Conservation (phyloP, 768 basidiomycete species). For the Kondoa malvinella region DNA sequence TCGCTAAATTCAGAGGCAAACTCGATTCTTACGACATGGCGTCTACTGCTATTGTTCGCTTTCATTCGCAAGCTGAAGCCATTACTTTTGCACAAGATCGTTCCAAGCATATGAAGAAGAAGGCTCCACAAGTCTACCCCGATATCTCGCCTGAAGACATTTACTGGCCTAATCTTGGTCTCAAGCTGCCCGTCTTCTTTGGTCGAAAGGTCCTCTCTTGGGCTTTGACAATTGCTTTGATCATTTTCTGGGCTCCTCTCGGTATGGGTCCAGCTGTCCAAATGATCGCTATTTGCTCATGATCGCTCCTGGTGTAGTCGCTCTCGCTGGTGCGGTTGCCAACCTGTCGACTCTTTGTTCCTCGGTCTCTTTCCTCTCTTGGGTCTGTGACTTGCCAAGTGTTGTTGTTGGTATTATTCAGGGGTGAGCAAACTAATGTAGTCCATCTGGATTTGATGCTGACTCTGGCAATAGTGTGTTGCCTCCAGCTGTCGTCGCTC, state of each 20-base stretch:
- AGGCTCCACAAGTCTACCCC: slow-evolving; percentile 55
- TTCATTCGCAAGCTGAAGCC: slow-evolving; percentile 81
- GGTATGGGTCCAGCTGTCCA: no score
- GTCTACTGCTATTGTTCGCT: slow-evolving; percentile 49
- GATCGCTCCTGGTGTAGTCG: no score
- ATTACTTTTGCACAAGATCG: slow-evolving; percentile 40
- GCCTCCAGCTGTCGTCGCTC: slow-evolving; percentile 67
- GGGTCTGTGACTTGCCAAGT: slow-evolving; percentile 58
- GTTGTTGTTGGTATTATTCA: slow-evolving; percentile 49
- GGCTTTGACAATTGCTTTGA: slow-evolving; percentile 56
- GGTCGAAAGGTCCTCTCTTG: slow-evolving; percentile 52
- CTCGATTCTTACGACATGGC: slow-evolving; percentile 25
- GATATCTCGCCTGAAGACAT: slow-evolving; percentile 79
- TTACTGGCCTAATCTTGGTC: slow-evolving; percentile 71
- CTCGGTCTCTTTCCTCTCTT: slow-evolving; percentile 53
- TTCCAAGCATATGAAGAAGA: slow-evolving; percentile 2
- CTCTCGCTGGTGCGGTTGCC: slow-evolving; percentile 38
- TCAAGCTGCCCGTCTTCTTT: slow-evolving; percentile 77
- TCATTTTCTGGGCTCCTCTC: slow-evolving; percentile 80
- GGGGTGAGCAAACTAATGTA: no score
- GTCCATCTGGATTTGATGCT: no score
- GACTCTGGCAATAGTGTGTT: slow-evolving; percentile 39
- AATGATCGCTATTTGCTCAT: no score
- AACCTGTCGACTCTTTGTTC: slow-evolving; percentile 57
- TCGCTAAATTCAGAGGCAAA: slow-evolving; percentile 36